Conservation (phyloP, 2,329 filamentous ascomycete species). For the Stagonosporopsis vannaccii region DNA sequence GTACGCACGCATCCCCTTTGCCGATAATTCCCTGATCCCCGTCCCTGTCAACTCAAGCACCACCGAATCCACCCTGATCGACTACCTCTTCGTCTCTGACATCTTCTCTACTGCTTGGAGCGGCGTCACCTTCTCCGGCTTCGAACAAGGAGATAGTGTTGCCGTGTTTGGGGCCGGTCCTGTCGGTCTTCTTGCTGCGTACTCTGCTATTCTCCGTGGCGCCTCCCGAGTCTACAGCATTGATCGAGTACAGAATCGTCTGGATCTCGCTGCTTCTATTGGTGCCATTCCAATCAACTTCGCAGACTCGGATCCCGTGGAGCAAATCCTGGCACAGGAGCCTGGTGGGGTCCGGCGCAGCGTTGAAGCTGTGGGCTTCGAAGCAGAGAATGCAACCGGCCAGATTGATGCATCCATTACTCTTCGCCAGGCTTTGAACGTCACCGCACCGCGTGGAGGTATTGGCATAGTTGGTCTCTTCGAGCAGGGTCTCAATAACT, state of each 20-base stretch:
- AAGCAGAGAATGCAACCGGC: constrained; percentile 25
- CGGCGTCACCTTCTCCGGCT: constrained; percentile 29
- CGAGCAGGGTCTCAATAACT: constrained; percentile 3
- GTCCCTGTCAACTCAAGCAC: constrained; percentile 13
- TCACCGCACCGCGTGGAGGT: constrained; percentile 37
- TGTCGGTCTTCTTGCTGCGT: constrained; percentile 41
- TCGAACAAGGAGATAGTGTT: constrained; percentile 36
- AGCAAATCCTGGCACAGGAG: constrained; percentile 37
- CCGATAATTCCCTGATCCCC: constrained; percentile 18
- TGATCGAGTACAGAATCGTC: constrained; percentile 27
- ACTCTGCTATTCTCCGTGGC: constrained; percentile 45
- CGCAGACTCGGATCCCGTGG: constrained; percentile 32
- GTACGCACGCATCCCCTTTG: constrained; percentile 25
- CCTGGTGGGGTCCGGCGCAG: constrained; percentile 16
- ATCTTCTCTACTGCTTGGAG: constrained; percentile 40
- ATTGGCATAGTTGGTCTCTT: constrained; percentile 38
- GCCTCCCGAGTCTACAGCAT: constrained; percentile 44
- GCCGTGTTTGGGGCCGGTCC: constrained; percentile 45
- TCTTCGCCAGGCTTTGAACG: constrained; percentile 36
- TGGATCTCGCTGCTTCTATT: constrained; percentile 37
- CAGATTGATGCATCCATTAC: constrained; percentile 28
- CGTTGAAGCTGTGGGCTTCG: constrained; percentile 17
- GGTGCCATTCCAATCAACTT: constrained; percentile 49
- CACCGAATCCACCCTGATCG: constrained; percentile 13
- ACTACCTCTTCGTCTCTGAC: constrained; percentile 41